Evolutionary conservation across 768 basidiomycete species (phyloP), one percentile per base, ranked within the genome.

Genomic region (Jaapia argillacea): DNA sequence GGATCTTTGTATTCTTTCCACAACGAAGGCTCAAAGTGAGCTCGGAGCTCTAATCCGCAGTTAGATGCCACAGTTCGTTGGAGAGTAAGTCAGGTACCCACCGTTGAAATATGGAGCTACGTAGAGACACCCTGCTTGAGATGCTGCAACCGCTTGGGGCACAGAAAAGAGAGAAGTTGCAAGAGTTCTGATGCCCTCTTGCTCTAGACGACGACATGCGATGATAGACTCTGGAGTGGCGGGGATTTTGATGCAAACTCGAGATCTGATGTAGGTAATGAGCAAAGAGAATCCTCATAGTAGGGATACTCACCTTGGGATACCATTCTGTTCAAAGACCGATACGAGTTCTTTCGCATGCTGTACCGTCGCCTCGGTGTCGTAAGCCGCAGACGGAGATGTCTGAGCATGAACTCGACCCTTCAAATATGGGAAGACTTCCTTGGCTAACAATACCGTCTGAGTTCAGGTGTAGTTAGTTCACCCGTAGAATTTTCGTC

Each of bases 221-320:
- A 71, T 45, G 36, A 77, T 58, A 4, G 69, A 68, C 47, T 75
- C 69, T 2, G 71, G 70, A 0, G 75, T 77, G 12, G 70, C 60
- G 14, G 76, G 77, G 33, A 80, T 74, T 54, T 79, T 80, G 57
- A 80, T 72, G 52, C 74, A 75, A 20, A 74, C 71, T 7, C 74
- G 64, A 21, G 66, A 60, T 49, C 70, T 69, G 43, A 42, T 6
- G 3, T 14, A 23, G 20, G 18, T 43, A n/a, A 28, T 41, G 2
- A 18, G 37, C 18, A 24, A 3, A 21, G 13, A 25, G 5, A 22
- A 28, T 28, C 23, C 22, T 40, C 23, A 20, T 24, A 6, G 20
- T 22, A 24, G 18, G 4, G 24, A 38, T 22, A 24, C 20, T 16
- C 44, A 69, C 68, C 56, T 61, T 24, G 67, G 64, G 40, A 72